Evolutionary conservation across 31 red algal genomes (phyloP), one percentile per base, ranked within the genome.

Genomic region (Asparagopsis taxiformis): DNA sequence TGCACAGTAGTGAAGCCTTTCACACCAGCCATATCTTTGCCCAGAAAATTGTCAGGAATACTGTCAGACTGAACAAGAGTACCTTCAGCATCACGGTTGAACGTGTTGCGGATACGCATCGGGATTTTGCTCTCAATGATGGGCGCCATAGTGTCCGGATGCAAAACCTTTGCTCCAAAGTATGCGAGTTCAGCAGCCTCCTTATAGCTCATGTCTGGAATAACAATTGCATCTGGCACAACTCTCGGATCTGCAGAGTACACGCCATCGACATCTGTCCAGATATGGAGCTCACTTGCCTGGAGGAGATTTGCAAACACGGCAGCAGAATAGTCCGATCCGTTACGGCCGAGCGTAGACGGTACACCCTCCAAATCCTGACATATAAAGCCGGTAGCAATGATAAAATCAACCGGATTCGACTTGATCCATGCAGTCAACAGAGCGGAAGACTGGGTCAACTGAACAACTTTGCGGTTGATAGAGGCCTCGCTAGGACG

Each of bases 191-290:
- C 96, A 36, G 87, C 87, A 11, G 96, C 96, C 70, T 99, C 96
- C 73, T 94, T 91, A 55, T 94, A 99, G 61, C 80, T 91, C 60
- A 99, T 83, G 44, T 57, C 51, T 19, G 75, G 77, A 63, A 99
- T 91, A 17, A 94, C 74, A 16, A 93, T 66, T 25, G 95, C 95
- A 61, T 98, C 90, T 9, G 62, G 77, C 24, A 99, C 96, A 31
- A 82, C 80, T 11, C 91, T 77, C 29, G 96, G 96, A 62, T 99
- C 91, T 33, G 91, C 87, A 38, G 96, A 92, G 57, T 83, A 99
- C 6, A 99, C 88, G 23, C 96, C 96, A 34, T 94, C 96, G 49
- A 99, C 96, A 78, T 99, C 96, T 0, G 96, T 99, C 91, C 91
- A 99, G 38, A 99, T 99, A 15, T 75, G 67, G 19, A 89, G 53